Evolutionary conservation across 148 eudicot genomes (phyloP).

Genomic region (Chenopodium formosanum): DNA sequence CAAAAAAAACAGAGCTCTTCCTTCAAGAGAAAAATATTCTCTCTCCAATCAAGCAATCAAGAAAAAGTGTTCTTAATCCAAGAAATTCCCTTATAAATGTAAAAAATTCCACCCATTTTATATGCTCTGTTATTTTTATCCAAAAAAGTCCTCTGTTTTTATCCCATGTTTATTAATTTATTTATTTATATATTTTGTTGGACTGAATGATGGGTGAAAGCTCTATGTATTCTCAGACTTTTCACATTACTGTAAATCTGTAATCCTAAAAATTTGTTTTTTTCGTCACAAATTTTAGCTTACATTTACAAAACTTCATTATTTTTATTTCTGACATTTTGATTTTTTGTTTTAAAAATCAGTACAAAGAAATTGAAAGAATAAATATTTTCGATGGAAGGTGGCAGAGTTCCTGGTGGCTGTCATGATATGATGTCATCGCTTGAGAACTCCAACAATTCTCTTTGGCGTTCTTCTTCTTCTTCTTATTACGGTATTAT

Average conservation of each 20-base stretch:
- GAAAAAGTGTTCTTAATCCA: constrained; percentile 13
- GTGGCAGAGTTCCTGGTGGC: constrained; percentile 18
- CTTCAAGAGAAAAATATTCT: constrained; percentile 29
- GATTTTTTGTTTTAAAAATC: not conserved
- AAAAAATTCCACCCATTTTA: too few relatives aligned
- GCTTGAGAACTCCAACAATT: constrained; percentile 29
- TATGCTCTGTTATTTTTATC: not conserved
- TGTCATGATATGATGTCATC: constrained; percentile 23
- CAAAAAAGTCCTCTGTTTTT: not conserved
- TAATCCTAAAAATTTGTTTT: constrained; percentile 27
- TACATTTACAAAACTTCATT: not conserved
- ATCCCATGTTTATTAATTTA: not conserved
- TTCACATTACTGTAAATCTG: constrained; percentile 23
- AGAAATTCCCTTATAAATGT: not conserved
- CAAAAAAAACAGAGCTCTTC: constrained; percentile 21
- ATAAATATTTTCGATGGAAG: constrained; percentile 34
- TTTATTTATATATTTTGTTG: not conserved
- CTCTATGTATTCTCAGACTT: constrained; percentile 21
- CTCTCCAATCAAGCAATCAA: constrained; percentile 26
- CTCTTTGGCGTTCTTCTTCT: constrained; percentile 50
- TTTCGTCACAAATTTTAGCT: constrained; percentile 27
- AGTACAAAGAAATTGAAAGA: not conserved
- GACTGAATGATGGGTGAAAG: constrained; percentile 38
- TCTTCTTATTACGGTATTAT: constrained; percentile 53
- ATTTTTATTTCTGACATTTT: constrained; percentile 15